Evolutionary conservation across 805 yeast species (phyloP).

Genomic region (Myxozyma vanderwaltii): DNA sequence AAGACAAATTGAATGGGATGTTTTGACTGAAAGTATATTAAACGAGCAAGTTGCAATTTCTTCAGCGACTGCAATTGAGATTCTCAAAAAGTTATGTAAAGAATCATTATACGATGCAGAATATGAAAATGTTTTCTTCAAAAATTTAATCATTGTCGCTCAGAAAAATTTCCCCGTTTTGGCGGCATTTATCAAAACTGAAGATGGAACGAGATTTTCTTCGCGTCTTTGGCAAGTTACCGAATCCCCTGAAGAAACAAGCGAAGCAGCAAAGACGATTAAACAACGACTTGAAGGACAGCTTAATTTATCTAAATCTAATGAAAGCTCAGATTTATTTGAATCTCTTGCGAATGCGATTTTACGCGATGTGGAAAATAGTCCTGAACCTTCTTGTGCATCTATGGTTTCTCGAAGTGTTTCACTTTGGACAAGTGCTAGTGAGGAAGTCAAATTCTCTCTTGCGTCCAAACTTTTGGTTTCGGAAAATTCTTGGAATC

Average conservation of each 20-base stretch:
- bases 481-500: not conserved
- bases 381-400: slow-evolving; percentile 19
- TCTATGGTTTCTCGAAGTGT: slow-evolving; percentile 24
- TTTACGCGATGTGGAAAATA: slow-evolving; percentile 23
- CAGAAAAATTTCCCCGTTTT: slow-evolving; percentile 15
- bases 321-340: slow-evolving; percentile 7
- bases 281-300: slow-evolving; percentile 26
- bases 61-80: not conserved
- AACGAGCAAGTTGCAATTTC: slow-evolving; percentile 12
- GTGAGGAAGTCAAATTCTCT: slow-evolving; percentile 6
- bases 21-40: slow-evolving; percentile 11
- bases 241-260: slow-evolving; percentile 9
- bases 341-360: slow-evolving; percentile 25
- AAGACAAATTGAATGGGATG: slow-evolving; percentile 18
- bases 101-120: slow-evolving; percentile 33
- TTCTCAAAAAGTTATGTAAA: slow-evolving; percentile 7
- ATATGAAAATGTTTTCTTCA: slow-evolving; percentile 43
- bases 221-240: slow-evolving; percentile 39
- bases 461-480: slow-evolving; percentile 20
- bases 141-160: slow-evolving; percentile 12
- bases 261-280: slow-evolving; percentile 20
- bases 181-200: slow-evolving; percentile 43
- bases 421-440: slow-evolving; percentile 23
- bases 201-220: slow-evolving; percentile 44
- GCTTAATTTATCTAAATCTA: slow-evolving; percentile 6